phyloP scores from a whole-genome alignment of 495 filamentous ascomycete species.

The Bacidia rubella region DNA sequence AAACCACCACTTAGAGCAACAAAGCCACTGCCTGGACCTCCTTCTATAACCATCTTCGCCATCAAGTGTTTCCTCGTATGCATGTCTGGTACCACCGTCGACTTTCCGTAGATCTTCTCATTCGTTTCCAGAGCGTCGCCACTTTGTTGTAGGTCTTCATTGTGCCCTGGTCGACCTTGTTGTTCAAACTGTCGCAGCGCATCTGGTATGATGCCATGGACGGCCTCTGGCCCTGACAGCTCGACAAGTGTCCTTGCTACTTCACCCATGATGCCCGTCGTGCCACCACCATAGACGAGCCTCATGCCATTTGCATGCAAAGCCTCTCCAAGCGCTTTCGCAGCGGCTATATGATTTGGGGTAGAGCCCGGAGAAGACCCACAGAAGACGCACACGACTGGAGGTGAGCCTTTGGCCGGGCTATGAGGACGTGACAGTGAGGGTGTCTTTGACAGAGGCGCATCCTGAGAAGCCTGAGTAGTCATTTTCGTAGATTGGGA shows the following conservation, averaged over 20 bases:
- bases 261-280: conserved; percentile 89
- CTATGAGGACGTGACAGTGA: conserved; percentile 5
- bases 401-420: conserved; percentile 2
- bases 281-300: conserved; percentile 91
- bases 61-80: conserved; percentile 88
- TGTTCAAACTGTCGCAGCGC: conserved; percentile 70
- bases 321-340: conserved; percentile 57
- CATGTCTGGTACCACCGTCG: conserved; percentile 87
- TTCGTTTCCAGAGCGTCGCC: conserved; percentile 40
- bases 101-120: conserved; percentile 60
- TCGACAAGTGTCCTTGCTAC: conserved; percentile 75
- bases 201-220: conserved; percentile 85
- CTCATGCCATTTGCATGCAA: conserved; percentile 62
- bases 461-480: neutral
- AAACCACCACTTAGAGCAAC: conserved; percentile 82
- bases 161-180: conserved; percentile 23
- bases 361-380: conserved; percentile 59
- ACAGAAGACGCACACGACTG: conserved; percentile 78
- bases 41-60: conserved; percentile 70
- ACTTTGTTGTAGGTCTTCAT: conserved; percentile 12
- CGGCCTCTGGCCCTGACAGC: conserved; percentile 64
- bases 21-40: conserved; percentile 76
- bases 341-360: conserved; percentile 57
- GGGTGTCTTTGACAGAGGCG: neutral
- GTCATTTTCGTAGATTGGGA: neutral